Percentiles rank a stretch among this genome's conserved stretches.
Conservation (phyloP, 2,329 filamentous ascomycete species). For the Exserohilum turcica region DNA sequence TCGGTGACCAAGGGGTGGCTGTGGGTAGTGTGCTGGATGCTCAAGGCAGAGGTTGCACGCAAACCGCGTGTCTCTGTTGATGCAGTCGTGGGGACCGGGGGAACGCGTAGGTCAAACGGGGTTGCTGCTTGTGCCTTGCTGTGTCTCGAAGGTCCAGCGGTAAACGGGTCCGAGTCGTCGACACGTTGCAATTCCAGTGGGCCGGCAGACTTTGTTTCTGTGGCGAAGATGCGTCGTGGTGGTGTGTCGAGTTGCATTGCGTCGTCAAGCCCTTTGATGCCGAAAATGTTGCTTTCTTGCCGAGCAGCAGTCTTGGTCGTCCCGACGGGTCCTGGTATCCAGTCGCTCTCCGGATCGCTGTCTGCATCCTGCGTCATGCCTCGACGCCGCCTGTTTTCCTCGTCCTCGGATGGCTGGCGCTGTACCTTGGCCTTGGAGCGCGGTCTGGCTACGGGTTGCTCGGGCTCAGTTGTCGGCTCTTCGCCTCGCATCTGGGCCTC, state of each 20-base stretch:
- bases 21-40: constrained; percentile 33
- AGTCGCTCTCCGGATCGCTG: constrained; percentile 44
- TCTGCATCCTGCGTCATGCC: constrained; percentile 31
- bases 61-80: constrained; percentile 16
- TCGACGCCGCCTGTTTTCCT: constrained; percentile 36
- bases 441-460: constrained; percentile 18
- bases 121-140: constrained; percentile 15
- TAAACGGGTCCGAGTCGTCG: constrained; percentile 32
- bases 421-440: constrained; percentile 33
- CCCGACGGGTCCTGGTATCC: constrained; percentile 41
- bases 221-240: constrained; percentile 21
- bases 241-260: constrained; percentile 30
- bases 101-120: constrained; percentile 31
- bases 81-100: neutral
- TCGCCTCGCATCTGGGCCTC: constrained; percentile 63
- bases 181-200: constrained; percentile 16
- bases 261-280: constrained; percentile 36
- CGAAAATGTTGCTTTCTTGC: constrained; percentile 36
- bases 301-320: constrained; percentile 19
- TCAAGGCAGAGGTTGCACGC: constrained; percentile 35
- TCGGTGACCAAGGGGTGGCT: constrained; percentile 33
- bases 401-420: constrained; percentile 30
- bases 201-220: neutral
- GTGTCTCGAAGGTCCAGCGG: constrained; percentile 28
- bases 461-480: constrained; percentile 45